Evolutionary conservation across 2,329 filamentous ascomycete species (phyloP).

Genomic region (Botrytis galanthina): DNA sequence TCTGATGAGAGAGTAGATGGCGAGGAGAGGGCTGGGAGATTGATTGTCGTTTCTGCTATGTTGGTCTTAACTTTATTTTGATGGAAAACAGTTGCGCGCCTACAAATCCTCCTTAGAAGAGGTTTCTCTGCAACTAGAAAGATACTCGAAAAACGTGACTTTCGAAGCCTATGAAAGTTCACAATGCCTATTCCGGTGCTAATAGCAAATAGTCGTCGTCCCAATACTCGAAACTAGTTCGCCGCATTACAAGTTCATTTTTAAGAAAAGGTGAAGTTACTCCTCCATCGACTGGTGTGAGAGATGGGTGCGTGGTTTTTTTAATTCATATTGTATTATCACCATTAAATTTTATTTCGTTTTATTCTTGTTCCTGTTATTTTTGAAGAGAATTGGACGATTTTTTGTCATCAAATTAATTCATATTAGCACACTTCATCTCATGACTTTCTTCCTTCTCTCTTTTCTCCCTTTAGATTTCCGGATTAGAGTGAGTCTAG

Average conservation of each 20-base stretch:
- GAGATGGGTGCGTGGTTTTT: not conserved
- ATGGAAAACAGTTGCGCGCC: not conserved
- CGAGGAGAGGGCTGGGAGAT: not conserved
- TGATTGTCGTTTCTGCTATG: not conserved
- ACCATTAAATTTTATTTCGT: not conserved
- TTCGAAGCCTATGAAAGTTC: not conserved
- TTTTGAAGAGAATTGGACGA: not conserved
- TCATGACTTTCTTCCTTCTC: not conserved
- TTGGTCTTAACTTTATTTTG: not conserved
- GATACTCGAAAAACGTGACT: not conserved
- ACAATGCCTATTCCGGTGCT: no score
- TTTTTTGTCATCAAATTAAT: not conserved
- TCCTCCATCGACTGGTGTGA: not conserved
- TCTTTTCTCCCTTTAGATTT: not conserved
- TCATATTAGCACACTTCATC: not conserved
- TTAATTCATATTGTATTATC: not conserved
- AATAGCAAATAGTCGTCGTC: fast-evolving
- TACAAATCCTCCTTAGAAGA: not conserved
- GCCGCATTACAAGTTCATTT: not conserved
- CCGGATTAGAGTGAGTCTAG: not conserved
- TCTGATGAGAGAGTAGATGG: not conserved
- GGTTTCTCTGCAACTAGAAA: not conserved
- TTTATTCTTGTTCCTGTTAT: not conserved
- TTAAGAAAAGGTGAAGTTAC: fast-evolving
- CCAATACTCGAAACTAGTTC: not conserved